phyloP scores from a whole-genome alignment of 495 filamentous ascomycete genomes.

The Geoglossum glabrum region DNA sequence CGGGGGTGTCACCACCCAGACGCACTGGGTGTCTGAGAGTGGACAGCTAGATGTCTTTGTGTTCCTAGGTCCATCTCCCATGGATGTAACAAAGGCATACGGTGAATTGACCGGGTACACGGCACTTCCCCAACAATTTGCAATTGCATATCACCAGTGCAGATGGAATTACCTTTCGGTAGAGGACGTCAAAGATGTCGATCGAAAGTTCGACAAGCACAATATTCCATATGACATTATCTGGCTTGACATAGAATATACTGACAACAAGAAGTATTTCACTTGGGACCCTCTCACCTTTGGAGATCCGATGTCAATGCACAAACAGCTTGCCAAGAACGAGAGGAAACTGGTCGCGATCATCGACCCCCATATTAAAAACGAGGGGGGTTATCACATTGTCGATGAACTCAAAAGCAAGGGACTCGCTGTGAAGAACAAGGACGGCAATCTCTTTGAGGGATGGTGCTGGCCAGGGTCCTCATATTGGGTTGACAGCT shows the following conservation, averaged over 20 bases:
- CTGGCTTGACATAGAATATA: constrained; percentile 96
- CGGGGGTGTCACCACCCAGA: constrained; percentile 55
- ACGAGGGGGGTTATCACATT: constrained; percentile 53
- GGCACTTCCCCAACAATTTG: constrained; percentile 74
- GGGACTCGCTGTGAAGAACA: constrained; percentile 65
- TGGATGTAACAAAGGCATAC: constrained; percentile 62
- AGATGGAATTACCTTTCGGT: constrained; percentile 97
- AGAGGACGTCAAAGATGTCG: constrained; percentile 88
- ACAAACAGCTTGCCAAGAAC: constrained; percentile 59
- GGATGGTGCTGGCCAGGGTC: constrained; percentile 98
- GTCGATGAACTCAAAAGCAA: constrained; percentile 67
- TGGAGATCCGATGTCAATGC: constrained; percentile 67
- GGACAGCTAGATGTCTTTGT: constrained; percentile 84
- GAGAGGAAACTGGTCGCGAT: constrained; percentile 84
- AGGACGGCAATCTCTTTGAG: constrained; percentile 74
- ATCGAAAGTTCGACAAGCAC: constrained; percentile 85
- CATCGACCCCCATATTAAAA: constrained; percentile 97
- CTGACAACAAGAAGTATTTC: constrained; percentile 91
- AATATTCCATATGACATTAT: constrained; percentile 96
- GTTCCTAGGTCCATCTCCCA: constrained; percentile 71
- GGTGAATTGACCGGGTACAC: constrained; percentile 88
- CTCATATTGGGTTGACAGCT: constrained; percentile 87
- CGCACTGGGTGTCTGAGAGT: constrained; percentile 91
- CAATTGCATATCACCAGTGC: constrained; percentile 89
- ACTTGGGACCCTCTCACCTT: constrained; percentile 85